Percentiles rank a stretch among this genome's conserved stretches.
phyloP scores from a whole-genome alignment of 257 asterid genomes.

The Echites panduratus region DNA sequence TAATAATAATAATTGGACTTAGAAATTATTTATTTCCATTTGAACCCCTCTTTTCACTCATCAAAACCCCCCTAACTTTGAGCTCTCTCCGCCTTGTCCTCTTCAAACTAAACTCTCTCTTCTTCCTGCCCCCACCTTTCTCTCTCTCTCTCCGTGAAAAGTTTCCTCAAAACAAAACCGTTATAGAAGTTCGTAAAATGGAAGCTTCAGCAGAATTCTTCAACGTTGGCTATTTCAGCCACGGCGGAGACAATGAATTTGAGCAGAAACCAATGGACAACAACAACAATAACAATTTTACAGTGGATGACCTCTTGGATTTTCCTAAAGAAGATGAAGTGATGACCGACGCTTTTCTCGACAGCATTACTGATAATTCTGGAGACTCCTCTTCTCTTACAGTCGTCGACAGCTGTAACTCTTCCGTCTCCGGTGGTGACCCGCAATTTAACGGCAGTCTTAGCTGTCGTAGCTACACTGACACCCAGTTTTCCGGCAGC shows the following conservation, averaged over 20 bases:
- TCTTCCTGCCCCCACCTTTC: conserved; percentile 21
- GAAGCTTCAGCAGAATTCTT: conserved; percentile 36
- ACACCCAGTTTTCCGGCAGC: conserved; percentile 60
- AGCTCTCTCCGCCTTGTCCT: conserved; percentile 37
- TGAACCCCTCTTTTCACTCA: conserved; percentile 45
- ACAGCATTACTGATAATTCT: conserved; percentile 51
- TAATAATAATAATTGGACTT: neutral
- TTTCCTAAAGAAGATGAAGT: conserved; percentile 81
- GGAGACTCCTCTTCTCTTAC: conserved; percentile 69
- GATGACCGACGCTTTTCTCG: conserved; percentile 77
- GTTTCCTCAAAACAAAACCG: neutral
- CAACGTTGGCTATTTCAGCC: conserved; percentile 23
- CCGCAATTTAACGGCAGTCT: conserved; percentile 57
- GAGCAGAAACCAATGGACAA: conserved; percentile 26
- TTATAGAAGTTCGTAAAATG: conserved; percentile 20
- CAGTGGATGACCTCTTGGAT: conserved; percentile 80
- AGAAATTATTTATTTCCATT: conserved; percentile 23
- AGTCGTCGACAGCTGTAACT: conserved; percentile 73
- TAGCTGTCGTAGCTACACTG: conserved; percentile 80
- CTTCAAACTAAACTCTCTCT: conserved; percentile 30
- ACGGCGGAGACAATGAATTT: conserved; percentile 20
- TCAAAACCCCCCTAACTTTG: conserved; percentile 63
- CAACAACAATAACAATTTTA: conserved; percentile 40
- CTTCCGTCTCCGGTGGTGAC: conserved; percentile 68
- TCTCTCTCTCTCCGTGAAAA: conserved; percentile 5